phyloP scores from a whole-genome alignment of 768 basidiomycete species.

The Podaxis carcinomalis region DNA sequence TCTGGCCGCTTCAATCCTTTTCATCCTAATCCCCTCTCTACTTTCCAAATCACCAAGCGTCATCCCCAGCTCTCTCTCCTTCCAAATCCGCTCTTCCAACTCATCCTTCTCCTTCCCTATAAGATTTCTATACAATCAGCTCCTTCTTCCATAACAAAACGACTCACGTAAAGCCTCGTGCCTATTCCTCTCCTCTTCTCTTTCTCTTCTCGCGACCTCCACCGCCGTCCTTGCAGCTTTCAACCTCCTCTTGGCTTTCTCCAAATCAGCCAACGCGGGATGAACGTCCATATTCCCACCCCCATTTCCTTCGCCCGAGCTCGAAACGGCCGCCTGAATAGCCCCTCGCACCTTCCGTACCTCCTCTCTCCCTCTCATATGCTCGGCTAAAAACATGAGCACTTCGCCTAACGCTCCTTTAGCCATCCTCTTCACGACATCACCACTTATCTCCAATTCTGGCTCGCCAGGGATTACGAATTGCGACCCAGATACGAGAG shows the following conservation, averaged over 20 bases:
- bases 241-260: conserved; percentile 1
- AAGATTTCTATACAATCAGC: neutral
- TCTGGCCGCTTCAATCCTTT: conserved; percentile 19
- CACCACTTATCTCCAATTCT: neutral
- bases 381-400: neutral
- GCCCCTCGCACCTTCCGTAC: neutral
- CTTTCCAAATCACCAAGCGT: conserved; percentile 21
- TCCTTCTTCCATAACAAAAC: neutral
- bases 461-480: neutral
- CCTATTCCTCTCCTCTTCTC: neutral
- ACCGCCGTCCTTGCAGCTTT: neutral
- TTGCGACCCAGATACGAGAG: neutral
- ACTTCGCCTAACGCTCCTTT: neutral
- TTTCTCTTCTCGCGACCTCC: conserved; percentile 11
- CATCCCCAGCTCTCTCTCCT: conserved; percentile 15
- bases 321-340: neutral
- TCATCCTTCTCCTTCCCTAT: neutral
- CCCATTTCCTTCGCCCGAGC: neutral
- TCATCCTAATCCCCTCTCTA: conserved; percentile 21
- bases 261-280: neutral
- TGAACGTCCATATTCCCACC: neutral
- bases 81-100: neutral
- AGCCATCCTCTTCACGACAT: neutral
- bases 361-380: neutral
- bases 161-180: conserved; percentile 1